Conservation (phyloP, 2,329 filamentous ascomycete genomes). For the Parascedosporium putredinis region DNA sequence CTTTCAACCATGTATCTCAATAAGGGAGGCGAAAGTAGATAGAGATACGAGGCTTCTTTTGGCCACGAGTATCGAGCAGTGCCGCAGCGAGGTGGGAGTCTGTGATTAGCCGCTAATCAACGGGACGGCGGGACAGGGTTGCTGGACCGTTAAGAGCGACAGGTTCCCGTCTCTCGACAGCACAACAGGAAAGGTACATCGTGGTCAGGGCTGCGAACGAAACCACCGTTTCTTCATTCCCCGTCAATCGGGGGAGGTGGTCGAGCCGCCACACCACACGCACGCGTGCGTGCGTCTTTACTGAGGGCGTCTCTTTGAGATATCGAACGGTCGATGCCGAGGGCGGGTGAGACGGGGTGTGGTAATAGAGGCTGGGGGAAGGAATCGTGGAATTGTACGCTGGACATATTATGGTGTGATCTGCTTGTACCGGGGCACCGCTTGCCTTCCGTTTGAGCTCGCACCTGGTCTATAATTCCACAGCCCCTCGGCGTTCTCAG, state of each 20-base stretch:
- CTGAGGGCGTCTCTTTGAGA: neutral
- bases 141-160: neutral
- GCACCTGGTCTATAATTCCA: no score
- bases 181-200: neutral
- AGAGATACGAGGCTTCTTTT: neutral
- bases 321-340: neutral
- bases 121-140: constrained; percentile 7
- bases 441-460: no score
- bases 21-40: neutral
- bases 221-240: constrained; percentile 2
- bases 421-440: no score
- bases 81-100: constrained; percentile 4
- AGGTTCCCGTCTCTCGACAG: no score
- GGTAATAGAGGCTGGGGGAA: neutral
- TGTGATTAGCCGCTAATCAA: constrained; percentile 8
- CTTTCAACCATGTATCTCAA: neutral
- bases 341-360: neutral
- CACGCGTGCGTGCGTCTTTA: neutral
- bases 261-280: no score
- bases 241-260: no score
- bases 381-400: no score
- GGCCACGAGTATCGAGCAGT: neutral
- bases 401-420: no score
- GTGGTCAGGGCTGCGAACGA: neutral
- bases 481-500: no score